phyloP scores from a whole-genome alignment of 1,284 basidiomycete genomes.

The Leccinum idahoense region DNA sequence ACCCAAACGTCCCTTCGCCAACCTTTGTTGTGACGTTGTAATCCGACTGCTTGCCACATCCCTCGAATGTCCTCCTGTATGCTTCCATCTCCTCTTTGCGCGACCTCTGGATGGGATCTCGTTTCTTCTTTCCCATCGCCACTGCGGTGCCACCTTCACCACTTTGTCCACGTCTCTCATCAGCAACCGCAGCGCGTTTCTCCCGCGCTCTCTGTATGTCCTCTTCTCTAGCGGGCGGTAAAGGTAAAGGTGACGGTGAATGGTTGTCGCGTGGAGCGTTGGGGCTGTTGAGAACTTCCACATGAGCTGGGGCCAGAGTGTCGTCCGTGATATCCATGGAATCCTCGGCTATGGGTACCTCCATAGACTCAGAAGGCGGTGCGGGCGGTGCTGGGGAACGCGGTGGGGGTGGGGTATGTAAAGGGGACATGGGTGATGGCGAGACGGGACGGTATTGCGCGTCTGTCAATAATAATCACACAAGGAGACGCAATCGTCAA shows the following conservation, averaged over 20 bases:
- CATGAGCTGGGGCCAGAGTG: slow-evolving; percentile 33
- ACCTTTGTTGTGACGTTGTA: slow-evolving; percentile 83
- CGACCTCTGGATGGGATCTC: slow-evolving; percentile 44
- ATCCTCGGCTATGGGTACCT: slow-evolving; percentile 24
- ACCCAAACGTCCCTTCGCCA: slow-evolving; percentile 96
- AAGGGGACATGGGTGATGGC: slow-evolving; percentile 20
- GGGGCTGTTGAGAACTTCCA: slow-evolving; percentile 31
- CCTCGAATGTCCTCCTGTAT: slow-evolving; percentile 67
- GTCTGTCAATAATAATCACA: slow-evolving; percentile 12
- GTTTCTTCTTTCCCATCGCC: slow-evolving; percentile 23
- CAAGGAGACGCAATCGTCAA: neutral
- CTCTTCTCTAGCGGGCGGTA: slow-evolving; percentile 23
- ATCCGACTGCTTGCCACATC: slow-evolving; percentile 73
- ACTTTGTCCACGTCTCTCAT: slow-evolving; percentile 4
- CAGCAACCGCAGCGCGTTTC: slow-evolving; percentile 28
- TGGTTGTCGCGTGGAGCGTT: slow-evolving; percentile 40
- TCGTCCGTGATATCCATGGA: slow-evolving; percentile 23
- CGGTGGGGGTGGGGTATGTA: slow-evolving; percentile 24
- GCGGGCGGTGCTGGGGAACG: slow-evolving; percentile 34
- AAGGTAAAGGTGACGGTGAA: slow-evolving; percentile 41
- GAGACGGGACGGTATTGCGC: slow-evolving; percentile 19
- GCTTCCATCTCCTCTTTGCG: slow-evolving; percentile 61
- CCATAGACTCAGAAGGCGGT: slow-evolving; percentile 39
- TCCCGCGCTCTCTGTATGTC: slow-evolving; percentile 20
- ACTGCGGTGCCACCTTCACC: slow-evolving; percentile 6